A percentile compares a stretch with the other conserved stretches of the same genome.
phyloP scores from a whole-genome alignment of 2,329 filamentous ascomycete species.

The Amauroascus verrucosus region DNA sequence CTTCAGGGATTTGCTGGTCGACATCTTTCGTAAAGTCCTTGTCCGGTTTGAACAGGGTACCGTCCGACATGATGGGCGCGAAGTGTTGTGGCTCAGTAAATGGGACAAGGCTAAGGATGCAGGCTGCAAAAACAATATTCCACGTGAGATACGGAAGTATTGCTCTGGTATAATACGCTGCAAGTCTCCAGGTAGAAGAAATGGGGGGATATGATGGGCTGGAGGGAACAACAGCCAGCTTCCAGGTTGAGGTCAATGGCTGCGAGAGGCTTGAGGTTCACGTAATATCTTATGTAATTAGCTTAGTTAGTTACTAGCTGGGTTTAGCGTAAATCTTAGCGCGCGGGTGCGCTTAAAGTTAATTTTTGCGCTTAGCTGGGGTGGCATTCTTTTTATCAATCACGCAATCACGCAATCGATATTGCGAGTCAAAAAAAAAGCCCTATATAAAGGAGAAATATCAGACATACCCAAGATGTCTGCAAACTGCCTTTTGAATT shows the following conservation, averaged over 20 bases:
- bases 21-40: conserved; percentile 98
- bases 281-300: background rate
- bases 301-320: background rate
- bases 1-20: conserved; percentile 82
- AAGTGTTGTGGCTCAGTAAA: background rate
- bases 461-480: background rate
- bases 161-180: background rate
- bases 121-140: background rate
- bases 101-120: background rate
- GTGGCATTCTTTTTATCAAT: background rate
- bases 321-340: background rate
- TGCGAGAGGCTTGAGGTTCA: background rate
- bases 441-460: conserved; percentile 6
- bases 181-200: background rate
- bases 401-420: conserved; percentile 9
- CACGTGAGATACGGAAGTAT: background rate
- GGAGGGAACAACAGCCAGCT: background rate
- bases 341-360: conserved; percentile 6
- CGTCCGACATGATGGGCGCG: conserved; percentile 58
- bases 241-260: conserved; percentile 1
- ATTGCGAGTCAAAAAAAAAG: background rate
- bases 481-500: background rate
- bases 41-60: conserved; percentile 74
- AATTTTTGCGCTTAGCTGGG: background rate
- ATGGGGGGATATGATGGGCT: background rate